Evolutionary conservation across 2,329 filamentous ascomycete species (phyloP).

Genomic region (Hypoxylon sp.): DNA sequence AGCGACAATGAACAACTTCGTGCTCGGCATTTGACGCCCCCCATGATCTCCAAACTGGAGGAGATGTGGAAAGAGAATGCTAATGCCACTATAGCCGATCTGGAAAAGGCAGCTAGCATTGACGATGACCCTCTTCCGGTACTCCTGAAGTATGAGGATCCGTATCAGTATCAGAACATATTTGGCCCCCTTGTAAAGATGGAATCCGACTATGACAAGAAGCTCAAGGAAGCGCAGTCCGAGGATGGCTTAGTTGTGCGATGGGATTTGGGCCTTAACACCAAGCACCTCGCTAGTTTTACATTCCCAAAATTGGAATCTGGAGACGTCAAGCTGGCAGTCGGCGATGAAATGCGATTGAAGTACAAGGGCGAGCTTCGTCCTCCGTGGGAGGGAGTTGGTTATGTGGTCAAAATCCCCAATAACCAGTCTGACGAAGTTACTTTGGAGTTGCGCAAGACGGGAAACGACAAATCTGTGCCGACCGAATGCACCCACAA

Average conservation of each 20-base stretch:
- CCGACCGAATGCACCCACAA: slow-evolving; percentile 97
- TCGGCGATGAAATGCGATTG: slow-evolving; percentile 98
- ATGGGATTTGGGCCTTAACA: slow-evolving; percentile 96
- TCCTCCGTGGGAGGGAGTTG: slow-evolving; percentile 94
- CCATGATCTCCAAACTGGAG: slow-evolving; percentile 95
- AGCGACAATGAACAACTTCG: slow-evolving; percentile 96
- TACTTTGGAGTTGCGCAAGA: slow-evolving; percentile 92
- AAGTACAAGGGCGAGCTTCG: slow-evolving; percentile 96
- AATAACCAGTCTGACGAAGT: slow-evolving; percentile 99
- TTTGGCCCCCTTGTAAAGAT: slow-evolving; percentile 99
- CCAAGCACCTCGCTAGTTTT: slow-evolving; percentile 96
- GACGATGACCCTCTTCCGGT: slow-evolving; percentile 97
- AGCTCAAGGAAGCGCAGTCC: slow-evolving; percentile 97
- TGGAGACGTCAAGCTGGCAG: slow-evolving; percentile 96
- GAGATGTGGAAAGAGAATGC: slow-evolving; percentile 99
- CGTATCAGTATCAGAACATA: slow-evolving; percentile 98
- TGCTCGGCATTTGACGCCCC: slow-evolving; percentile 90
- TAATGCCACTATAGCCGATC: slow-evolving; percentile 86
- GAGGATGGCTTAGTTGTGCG: slow-evolving; percentile 95
- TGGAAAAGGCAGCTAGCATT: slow-evolving; percentile 91
- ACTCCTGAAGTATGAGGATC: slow-evolving; percentile 93
- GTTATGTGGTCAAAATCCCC: slow-evolving; percentile 99
- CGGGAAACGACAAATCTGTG: slow-evolving; percentile 95
- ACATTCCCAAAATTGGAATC: slow-evolving; percentile 97
- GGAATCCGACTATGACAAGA: slow-evolving; percentile 98